Evolutionary conservation across 148 eudicot species (phyloP).

Genomic region (Fagopyrum homotropicum): DNA sequence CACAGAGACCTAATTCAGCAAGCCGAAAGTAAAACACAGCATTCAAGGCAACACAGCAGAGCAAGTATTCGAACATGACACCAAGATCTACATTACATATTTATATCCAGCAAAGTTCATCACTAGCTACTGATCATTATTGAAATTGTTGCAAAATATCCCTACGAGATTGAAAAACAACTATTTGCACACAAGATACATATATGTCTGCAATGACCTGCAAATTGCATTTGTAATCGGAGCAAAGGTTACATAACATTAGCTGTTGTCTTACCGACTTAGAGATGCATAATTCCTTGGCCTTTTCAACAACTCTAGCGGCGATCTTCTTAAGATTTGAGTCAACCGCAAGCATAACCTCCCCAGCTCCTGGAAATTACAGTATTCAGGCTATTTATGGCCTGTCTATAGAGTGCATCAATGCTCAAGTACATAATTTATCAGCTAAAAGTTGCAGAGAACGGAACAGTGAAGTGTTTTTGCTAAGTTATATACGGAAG

Average conservation of each 20-base stretch:
- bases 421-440: not conserved
- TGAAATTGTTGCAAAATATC: not conserved
- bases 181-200: too few species aligned
- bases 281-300: constrained; percentile 15
- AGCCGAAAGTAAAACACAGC: not conserved
- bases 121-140: too few species aligned
- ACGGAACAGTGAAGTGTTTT: not conserved
- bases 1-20: not conserved
- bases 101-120: not conserved
- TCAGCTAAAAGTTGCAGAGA: not conserved
- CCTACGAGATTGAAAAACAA: not conserved
- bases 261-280: constrained; percentile 7
- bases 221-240: too few species aligned
- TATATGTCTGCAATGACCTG: too few species aligned
- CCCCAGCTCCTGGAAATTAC: constrained; percentile 14
- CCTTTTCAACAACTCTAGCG: constrained; percentile 12
- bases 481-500: too few species aligned
- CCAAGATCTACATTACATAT: not conserved
- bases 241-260: too few species aligned
- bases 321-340: constrained; percentile 13
- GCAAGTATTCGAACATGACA: not conserved
- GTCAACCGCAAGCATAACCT: constrained; percentile 8
- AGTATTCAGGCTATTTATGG: not conserved
- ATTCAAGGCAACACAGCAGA: not conserved
- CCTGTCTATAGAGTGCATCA: not conserved